Conservation (phyloP, 441 rosid species). For the Metrosideros polymorpha region DNA sequence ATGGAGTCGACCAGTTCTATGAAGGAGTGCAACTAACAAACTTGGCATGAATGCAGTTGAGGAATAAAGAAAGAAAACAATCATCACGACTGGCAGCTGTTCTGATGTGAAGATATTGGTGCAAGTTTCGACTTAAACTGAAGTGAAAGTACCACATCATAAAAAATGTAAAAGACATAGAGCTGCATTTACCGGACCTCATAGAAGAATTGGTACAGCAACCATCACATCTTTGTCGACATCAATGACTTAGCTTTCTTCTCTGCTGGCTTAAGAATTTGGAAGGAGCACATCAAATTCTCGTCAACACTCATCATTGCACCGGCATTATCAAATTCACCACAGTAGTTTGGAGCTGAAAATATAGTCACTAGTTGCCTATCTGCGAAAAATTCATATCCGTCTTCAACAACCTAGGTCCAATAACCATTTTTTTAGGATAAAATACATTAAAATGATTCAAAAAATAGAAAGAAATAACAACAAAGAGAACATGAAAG, state of each 20-base stretch:
- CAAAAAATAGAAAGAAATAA: neutral
- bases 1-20: neutral
- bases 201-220: neutral
- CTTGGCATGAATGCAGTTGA: neutral
- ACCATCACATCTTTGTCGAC: conserved; percentile 50
- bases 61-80: neutral
- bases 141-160: neutral
- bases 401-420: conserved; percentile 90
- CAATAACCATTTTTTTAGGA: neutral
- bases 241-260: conserved; percentile 59
- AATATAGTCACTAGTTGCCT: conserved; percentile 85
- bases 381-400: conserved; percentile 88
- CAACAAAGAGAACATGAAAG: neutral
- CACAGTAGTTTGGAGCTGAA: conserved; percentile 90
- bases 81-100: neutral
- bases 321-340: conserved; percentile 94
- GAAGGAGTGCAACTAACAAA: neutral
- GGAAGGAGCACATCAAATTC: conserved; percentile 79
- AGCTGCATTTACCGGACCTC: conserved; percentile 15
- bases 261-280: conserved; percentile 84
- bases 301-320: conserved; percentile 90
- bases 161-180: neutral
- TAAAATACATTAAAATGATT: neutral
- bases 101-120: neutral
- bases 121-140: neutral